phyloP scores from a whole-genome alignment of 352 stramenopile genomes.

The Globisporangium orthogonon region DNA sequence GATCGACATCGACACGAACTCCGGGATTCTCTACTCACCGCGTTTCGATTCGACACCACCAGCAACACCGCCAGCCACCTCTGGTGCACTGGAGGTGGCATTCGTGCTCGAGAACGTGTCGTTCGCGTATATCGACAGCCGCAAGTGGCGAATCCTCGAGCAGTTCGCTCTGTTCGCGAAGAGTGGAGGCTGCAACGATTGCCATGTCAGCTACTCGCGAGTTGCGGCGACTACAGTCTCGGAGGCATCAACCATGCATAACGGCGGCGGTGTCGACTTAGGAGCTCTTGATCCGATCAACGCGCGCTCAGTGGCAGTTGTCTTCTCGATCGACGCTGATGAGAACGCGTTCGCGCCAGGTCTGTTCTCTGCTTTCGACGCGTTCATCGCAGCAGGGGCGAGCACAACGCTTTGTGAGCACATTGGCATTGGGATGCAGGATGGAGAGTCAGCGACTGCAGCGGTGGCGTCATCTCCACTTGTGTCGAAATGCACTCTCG shows the following conservation, averaged over 20 bases:
- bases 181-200: neutral
- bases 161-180: neutral
- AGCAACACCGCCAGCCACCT: neutral
- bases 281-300: constrained; percentile 4
- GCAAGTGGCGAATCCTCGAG: constrained; percentile 11
- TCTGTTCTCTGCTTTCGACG: neutral
- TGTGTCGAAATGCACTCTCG: neutral
- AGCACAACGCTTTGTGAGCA: neutral
- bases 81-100: neutral
- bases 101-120: neutral
- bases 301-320: neutral
- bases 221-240: neutral
- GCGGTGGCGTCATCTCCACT: neutral
- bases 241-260: constrained; percentile 1
- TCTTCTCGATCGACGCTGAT: constrained; percentile 1
- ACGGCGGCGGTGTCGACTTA: neutral
- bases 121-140: neutral
- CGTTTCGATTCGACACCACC: neutral
- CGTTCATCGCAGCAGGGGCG: neutral
- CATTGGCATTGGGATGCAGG: neutral
- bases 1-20: constrained; percentile 14
- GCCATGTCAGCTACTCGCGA: constrained; percentile 2
- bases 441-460: neutral
- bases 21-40: constrained; percentile 2
- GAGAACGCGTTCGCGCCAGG: neutral